Conservation (phyloP, 495 filamentous ascomycete genomes). For the Podospora pseudopauciseta region DNA sequence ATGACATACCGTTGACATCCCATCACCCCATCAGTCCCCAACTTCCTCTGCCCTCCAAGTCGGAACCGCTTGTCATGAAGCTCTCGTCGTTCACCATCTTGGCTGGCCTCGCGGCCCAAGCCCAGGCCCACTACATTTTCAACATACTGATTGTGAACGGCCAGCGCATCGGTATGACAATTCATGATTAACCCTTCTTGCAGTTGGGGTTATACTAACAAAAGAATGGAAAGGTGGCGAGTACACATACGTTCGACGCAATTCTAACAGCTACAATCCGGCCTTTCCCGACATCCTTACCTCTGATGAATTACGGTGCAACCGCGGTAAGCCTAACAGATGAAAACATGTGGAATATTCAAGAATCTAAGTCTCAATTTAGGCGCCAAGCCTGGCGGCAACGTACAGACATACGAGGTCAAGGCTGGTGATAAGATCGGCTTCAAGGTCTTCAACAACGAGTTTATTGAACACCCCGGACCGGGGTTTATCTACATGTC, state of each 20-base stretch:
- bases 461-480: constrained; percentile 47
- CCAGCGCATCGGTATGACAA: constrained; percentile 19
- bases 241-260: constrained; percentile 40
- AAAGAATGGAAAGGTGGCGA: constrained; percentile 26
- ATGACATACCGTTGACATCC: neutral
- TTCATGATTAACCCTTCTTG: too few species aligned
- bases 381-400: constrained; percentile 27
- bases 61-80: neutral
- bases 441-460: constrained; percentile 45
- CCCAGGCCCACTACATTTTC: constrained; percentile 41
- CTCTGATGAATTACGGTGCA: constrained; percentile 47
- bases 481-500: constrained; percentile 48
- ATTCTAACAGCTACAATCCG: constrained; percentile 41
- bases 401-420: constrained; percentile 34
- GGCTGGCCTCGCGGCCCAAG: constrained; percentile 28
- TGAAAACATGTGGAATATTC: too few species aligned
- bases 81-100: constrained; percentile 31
- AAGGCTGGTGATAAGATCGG: constrained; percentile 47
- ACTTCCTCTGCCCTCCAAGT: neutral
- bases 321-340: constrained; percentile 27
- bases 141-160: constrained; percentile 42
- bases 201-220: too few species aligned
- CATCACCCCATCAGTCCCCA: neutral
- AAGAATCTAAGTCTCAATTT: too few species aligned
- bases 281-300: constrained; percentile 40